Evolutionary conservation across 1,284 basidiomycete species (phyloP), one percentile per base, ranked within the genome.

Genomic region (Trametes pubescens): DNA sequence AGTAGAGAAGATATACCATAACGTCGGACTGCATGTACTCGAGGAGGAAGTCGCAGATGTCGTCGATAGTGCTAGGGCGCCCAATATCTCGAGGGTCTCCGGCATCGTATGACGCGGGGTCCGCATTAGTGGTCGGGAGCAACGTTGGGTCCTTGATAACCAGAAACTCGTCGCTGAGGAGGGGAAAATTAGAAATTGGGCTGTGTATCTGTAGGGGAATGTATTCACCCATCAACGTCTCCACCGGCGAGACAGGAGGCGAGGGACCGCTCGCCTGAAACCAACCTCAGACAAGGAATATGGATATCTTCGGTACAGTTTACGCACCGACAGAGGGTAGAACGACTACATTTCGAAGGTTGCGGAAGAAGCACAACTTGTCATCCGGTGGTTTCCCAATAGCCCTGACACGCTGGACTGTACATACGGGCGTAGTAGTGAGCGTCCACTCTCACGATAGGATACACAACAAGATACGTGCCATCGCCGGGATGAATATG

Each of bases 11-110:
- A 54, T 59, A 2, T 43, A 91, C 90, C 78, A 91, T 76, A 32
- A 92, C 83, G 71, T 94, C 92, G 0, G 90, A 92, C 67, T 91
- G 85, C 71, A 94, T 92, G 65, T 92, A 95, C 69, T 94, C 88
- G 24, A 95, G 85, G 43, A 95, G 82, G 71, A 95, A 95, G 65
- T 94, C 82, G 66, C 89, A 90, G 1, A 95, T 87, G 68, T 95
- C 92, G 2, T 89, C 82, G 4, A 94, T 84, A 0, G 82, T 87
- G 65, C 87, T 87, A 2, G 85, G 79, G 21, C 84, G 80, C 11
- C 65, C 67, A 7, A 66, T 51, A 5, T 3, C 76, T 76, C 34
- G 80, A 26, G 29, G 63, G 55, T 49, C 65, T 38, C 48, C 59
- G 9, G 51, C 64, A 21, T 77, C 71, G 71, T 94, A 93, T 8